phyloP scores from a whole-genome alignment of 371 early-diverging fungal species.

The Chytridiales sp. region DNA sequence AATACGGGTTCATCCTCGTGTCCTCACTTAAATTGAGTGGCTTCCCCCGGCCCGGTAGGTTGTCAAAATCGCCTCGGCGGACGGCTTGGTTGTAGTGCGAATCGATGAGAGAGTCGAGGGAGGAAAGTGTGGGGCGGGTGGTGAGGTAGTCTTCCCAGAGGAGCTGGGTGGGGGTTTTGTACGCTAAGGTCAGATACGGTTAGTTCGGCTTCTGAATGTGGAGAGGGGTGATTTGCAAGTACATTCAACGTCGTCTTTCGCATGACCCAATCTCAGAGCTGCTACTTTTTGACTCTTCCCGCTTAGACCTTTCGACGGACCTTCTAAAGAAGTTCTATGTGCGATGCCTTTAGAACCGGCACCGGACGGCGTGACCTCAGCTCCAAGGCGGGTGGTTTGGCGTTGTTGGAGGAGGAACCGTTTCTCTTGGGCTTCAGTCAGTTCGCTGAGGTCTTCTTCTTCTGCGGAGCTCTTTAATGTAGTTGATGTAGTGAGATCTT shows the following conservation, averaged over 20 bases:
- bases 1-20: slow-evolving; percentile 39
- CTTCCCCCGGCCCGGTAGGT: slow-evolving; percentile 50
- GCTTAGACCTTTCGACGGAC: not conserved
- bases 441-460: too few relatives aligned
- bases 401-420: slow-evolving; percentile 6
- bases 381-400: slow-evolving; percentile 8
- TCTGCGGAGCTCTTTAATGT: too few relatives aligned
- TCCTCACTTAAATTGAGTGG: slow-evolving; percentile 39
- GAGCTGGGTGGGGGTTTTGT: slow-evolving; percentile 27
- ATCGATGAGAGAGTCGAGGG: slow-evolving; percentile 40
- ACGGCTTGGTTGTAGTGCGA: slow-evolving; percentile 43
- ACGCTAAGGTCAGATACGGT: slow-evolving; percentile 1
- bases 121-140: slow-evolving; percentile 21
- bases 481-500: too few relatives aligned
- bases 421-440: slow-evolving; percentile 5
- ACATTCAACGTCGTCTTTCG: slow-evolving; percentile 6
- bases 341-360: not conserved
- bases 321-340: slow-evolving; percentile 6
- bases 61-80: slow-evolving; percentile 50
- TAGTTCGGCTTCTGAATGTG: not conserved
- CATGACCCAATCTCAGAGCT: slow-evolving; percentile 5
- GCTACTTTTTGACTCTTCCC: slow-evolving; percentile 1
- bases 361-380: not conserved
- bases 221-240: not conserved
- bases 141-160: slow-evolving; percentile 27